These are phyloP conservation scores for Cucumis sativus DNA, from an alignment of 306 rosid species.

Conservation along the genomic window DNA sequence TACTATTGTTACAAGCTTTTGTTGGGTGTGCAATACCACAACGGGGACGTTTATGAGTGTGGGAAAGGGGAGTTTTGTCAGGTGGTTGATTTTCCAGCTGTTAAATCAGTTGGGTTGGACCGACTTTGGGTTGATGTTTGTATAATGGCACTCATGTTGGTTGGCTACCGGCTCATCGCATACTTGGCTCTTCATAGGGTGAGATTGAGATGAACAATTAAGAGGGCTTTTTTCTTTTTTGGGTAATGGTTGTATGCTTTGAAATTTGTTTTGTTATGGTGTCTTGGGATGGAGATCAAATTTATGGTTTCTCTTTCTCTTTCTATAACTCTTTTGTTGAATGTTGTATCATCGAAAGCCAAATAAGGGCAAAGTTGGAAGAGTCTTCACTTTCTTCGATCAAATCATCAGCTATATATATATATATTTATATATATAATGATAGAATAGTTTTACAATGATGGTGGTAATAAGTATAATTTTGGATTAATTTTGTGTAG, in stretches of 20 bases:
- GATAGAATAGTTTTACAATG: no score
- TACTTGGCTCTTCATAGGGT: slow-evolving; percentile 76
- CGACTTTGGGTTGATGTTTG: slow-evolving; percentile 71
- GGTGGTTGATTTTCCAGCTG: slow-evolving; percentile 57
- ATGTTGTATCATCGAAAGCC: neutral
- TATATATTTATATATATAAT: neutral
- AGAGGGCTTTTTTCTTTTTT: neutral
- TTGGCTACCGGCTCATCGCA: slow-evolving; percentile 76
- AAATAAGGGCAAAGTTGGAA: slow-evolving; percentile 21
- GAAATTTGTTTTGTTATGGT: neutral
- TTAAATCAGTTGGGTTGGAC: slow-evolving; percentile 67
- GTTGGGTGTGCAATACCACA: slow-evolving; percentile 74
- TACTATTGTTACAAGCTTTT: slow-evolving; percentile 93
- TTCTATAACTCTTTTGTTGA: neutral
- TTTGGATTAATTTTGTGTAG: no score
- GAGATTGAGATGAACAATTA: slow-evolving; percentile 28
- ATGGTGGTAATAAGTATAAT: no score
- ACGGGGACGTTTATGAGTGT: slow-evolving; percentile 69
- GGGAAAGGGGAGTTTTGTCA: slow-evolving; percentile 49
- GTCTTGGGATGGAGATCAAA: neutral
- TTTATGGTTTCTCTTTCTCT: neutral
- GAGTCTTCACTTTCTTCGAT: slow-evolving; percentile 40
- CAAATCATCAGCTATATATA: neutral
- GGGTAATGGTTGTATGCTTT: neutral
- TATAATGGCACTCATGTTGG: slow-evolving; percentile 77